phyloP scores from a whole-genome alignment of 768 basidiomycete genomes.

The Cubamyces sp. region DNA sequence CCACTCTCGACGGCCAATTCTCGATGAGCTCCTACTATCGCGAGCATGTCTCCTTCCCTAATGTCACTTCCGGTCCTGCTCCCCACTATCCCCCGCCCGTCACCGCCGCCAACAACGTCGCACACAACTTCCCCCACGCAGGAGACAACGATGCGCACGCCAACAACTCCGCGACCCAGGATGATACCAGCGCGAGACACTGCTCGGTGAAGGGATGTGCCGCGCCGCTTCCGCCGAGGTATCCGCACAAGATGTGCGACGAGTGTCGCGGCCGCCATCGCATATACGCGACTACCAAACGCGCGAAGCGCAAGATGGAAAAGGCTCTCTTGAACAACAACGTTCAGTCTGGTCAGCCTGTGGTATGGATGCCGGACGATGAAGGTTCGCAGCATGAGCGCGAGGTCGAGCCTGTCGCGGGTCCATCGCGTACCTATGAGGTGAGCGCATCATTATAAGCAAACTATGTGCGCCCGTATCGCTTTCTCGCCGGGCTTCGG shows the following conservation, averaged over 20 bases:
- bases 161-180: not conserved
- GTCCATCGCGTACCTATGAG: constrained; percentile 20
- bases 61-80: constrained; percentile 14
- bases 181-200: constrained; percentile 5
- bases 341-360: constrained; percentile 25
- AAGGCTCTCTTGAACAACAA: constrained; percentile 43
- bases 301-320: constrained; percentile 53
- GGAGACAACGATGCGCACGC: not conserved
- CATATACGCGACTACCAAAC: constrained; percentile 54
- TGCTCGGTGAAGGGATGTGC: constrained; percentile 54
- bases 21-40: constrained; percentile 28
- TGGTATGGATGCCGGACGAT: constrained; percentile 36
- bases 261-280: constrained; percentile 54
- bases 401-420: constrained; percentile 8
- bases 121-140: not conserved
- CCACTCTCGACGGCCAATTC: constrained; percentile 1
- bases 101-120: constrained; percentile 2
- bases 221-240: constrained; percentile 35
- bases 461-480: too few relatives aligned
- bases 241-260: constrained; percentile 56
- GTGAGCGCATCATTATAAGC: constrained; percentile 3
- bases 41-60: constrained; percentile 25
- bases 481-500: too few relatives aligned
- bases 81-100: constrained; percentile 12
- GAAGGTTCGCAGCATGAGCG: constrained; percentile 18